These are phyloP conservation scores for Apiotrichum brassicae DNA, from an alignment of 1,284 basidiomycete genomes.

Conservation along the genomic window DNA sequence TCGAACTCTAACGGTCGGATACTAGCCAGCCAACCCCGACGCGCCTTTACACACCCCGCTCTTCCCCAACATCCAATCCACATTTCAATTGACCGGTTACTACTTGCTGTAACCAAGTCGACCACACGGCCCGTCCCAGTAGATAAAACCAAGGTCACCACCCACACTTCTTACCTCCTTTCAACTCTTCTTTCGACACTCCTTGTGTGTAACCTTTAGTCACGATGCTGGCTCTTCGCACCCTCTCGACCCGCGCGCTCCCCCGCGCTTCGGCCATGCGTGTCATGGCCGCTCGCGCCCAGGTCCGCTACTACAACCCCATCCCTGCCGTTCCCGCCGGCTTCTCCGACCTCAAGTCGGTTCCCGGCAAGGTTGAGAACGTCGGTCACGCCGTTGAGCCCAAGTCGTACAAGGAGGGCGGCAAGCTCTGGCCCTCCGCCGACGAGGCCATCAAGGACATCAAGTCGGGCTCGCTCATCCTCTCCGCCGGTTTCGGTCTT, in stretches of 20 bases:
- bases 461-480: constrained; percentile 66
- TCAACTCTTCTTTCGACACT: background rate
- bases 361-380: constrained; percentile 16
- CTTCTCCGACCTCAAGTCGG: constrained; percentile 14
- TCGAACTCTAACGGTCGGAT: background rate
- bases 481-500: constrained; percentile 61
- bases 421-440: constrained; percentile 69
- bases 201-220: background rate
- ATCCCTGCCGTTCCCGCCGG: constrained; percentile 12
- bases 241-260: constrained; percentile 16
- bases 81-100: background rate
- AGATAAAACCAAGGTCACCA: constrained; percentile 1
- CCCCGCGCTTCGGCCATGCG: constrained; percentile 16
- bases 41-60: background rate
- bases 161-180: background rate
- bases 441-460: constrained; percentile 77
- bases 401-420: constrained; percentile 31
- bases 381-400: constrained; percentile 9
- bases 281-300: constrained; percentile 8
- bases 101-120: background rate
- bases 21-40: constrained; percentile 1
- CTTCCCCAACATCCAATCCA: background rate
- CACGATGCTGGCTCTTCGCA: constrained; percentile 16
- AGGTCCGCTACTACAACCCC: constrained; percentile 10
- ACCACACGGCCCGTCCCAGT: background rate